Evolutionary conservation across 2,329 filamentous ascomycete species (phyloP).

Genomic region (Colletotrichum tanaceti): DNA sequence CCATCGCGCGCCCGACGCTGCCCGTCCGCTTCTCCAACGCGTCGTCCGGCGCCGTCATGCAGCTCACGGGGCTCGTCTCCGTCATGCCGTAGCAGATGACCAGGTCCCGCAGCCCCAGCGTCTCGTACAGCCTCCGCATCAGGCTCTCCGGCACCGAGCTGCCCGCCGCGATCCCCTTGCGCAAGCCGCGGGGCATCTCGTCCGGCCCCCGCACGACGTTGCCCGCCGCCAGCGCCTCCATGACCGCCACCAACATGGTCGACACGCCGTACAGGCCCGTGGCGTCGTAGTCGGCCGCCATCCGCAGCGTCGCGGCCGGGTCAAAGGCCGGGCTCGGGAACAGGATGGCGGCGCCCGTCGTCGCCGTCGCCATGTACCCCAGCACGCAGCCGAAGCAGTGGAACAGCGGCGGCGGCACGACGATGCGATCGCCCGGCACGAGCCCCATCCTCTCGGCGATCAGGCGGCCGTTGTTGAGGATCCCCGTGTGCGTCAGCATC

Average conservation of each 20-base stretch:
- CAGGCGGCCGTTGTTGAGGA: conserved; percentile 90
- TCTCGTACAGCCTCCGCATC: conserved; percentile 79
- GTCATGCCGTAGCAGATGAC: conserved; percentile 99
- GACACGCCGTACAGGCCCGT: conserved; percentile 86
- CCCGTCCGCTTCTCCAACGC: conserved; percentile 77
- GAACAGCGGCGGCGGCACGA: conserved; percentile 88
- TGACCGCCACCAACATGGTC: conserved; percentile 92
- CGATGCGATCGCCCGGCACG: conserved; percentile 77
- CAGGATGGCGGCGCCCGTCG: conserved; percentile 80
- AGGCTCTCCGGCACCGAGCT: conserved; percentile 84
- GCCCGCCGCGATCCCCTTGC: conserved; percentile 93
- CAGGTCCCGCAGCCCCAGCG: conserved; percentile 81
- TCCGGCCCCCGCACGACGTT: conserved; percentile 44
- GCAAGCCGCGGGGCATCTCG: conserved; percentile 59
- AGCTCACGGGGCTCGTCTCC: conserved; percentile 81
- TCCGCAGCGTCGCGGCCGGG: conserved; percentile 74
- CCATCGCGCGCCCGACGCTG: conserved; percentile 83
- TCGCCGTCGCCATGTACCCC: conserved; percentile 96
- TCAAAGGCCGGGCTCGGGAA: conserved; percentile 91
- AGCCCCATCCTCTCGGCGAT: conserved; percentile 90
- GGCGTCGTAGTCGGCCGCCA: conserved; percentile 64
- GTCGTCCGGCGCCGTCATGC: conserved; percentile 85
- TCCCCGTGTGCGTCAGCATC: conserved; percentile 84
- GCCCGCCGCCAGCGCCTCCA: conserved; percentile 75
- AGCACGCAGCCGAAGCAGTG: conserved; percentile 92